These are phyloP conservation scores for Rhizophora mangle DNA, from an alignment of 345 rosid species.

Conservation along the genomic window DNA sequence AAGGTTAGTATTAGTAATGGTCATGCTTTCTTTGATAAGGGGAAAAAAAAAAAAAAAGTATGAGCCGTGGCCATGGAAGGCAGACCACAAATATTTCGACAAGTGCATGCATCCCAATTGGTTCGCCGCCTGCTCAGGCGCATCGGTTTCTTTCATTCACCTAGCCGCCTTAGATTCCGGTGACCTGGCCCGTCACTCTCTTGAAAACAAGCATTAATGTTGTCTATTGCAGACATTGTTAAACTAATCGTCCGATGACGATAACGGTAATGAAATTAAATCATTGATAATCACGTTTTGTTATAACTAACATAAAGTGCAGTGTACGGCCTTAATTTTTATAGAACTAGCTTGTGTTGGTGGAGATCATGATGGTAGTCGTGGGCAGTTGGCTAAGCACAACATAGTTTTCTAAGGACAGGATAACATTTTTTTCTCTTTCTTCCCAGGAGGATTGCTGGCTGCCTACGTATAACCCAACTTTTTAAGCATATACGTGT, in stretches of 20 bases:
- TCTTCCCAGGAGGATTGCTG: slow-evolving; percentile 29
- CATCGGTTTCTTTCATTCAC: slow-evolving; percentile 20
- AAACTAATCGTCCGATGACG: slow-evolving; percentile 26
- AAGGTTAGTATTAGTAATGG: too few species aligned
- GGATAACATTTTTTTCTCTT: slow-evolving; percentile 35
- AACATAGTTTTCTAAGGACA: slow-evolving; percentile 31
- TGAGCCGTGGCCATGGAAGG: slow-evolving; percentile 16
- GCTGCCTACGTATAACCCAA: slow-evolving; percentile 19
- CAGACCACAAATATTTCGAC: slow-evolving; percentile 18
- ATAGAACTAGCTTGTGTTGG: slow-evolving; percentile 17
- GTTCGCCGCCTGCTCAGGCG: slow-evolving; percentile 5
- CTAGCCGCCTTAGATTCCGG: slow-evolving; percentile 26
- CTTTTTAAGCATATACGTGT: neutral
- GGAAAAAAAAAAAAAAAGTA: neutral
- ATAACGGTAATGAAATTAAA: slow-evolving; percentile 13
- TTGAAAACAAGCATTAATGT: neutral
- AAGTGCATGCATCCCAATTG: slow-evolving; percentile 13
- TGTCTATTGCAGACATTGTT: slow-evolving; percentile 9
- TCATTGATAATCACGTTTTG: slow-evolving; percentile 16
- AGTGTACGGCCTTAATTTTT: neutral
- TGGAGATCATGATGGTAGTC: slow-evolving; percentile 37
- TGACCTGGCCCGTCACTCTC: slow-evolving; percentile 16
- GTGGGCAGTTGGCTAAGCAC: slow-evolving; percentile 24
- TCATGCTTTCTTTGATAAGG: too few species aligned
- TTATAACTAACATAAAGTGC: slow-evolving; percentile 25